Evolutionary conservation across 495 filamentous ascomycete species (phyloP), one percentile per base, ranked within the genome.

Genomic region (Lophiotrema nucula): DNA sequence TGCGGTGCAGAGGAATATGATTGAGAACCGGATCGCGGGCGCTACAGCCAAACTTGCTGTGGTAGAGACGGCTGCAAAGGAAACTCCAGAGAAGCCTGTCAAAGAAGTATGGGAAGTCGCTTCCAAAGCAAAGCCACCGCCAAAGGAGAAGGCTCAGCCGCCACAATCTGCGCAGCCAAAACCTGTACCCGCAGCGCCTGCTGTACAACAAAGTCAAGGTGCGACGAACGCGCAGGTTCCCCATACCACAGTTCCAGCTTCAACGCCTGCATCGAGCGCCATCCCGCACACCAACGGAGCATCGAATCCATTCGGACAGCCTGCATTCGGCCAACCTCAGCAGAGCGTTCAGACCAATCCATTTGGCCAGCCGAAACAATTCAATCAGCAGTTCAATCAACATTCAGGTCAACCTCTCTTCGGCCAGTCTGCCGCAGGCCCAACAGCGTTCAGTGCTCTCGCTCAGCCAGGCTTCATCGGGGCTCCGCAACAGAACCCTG

Each of bases 51-150:
- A n/a, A n/a, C n/a, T 95, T 21, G 82, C 86, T 10, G 80, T 90
- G 13, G 87, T 97, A 11, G 79, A 89, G 56, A 86, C 81, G 45
- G 90, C 89, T 15, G 90, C 87, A 0, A 78, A 77, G 22, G 88
- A 95, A n/a, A 95, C 89, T 0, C 92, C 92, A 1, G 76, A 91
- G 67, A 82, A 80, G 53, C 82, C 89, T 13, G 90, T 97, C 5
- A 77, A 72, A 11, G 90, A 95, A 68, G 91, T 96, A 0, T 97
- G 89, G 89, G 83, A 86, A 35, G 72, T 86, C 26, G 89, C 85
- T 0, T 89, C 92, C 72, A 74, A 75, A 22, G 82, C 83, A 16
- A 69, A 77, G 41, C 44, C 62, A 25, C 25, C 47, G 25, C 56
- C 64, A 44, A 8, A 35, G 31, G 31, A 8, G 15, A 15, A 8